phyloP scores from a whole-genome alignment of 2,329 filamentous ascomycete species.

The Delphinella strobiligena region DNA sequence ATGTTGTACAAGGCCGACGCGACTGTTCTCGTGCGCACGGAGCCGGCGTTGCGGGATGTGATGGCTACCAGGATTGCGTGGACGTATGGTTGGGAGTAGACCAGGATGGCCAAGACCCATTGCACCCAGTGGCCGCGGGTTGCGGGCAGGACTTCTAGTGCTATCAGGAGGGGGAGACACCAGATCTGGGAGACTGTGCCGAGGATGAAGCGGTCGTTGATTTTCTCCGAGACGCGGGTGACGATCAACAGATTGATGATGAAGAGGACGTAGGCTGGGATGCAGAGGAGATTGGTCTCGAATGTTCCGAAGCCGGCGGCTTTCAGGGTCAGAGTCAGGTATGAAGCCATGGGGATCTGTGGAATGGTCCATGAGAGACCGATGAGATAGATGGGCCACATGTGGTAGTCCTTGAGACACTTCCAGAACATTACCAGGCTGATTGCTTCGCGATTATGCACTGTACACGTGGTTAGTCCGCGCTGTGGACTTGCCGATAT shows the following conservation, averaged over 20 bases:
- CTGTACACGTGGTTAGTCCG: too few relatives aligned
- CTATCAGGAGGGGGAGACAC: slow-evolving; percentile 28
- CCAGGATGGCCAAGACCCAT: slow-evolving; percentile 26
- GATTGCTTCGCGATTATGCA: slow-evolving; percentile 48
- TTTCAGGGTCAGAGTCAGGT: slow-evolving; percentile 27
- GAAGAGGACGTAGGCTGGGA: slow-evolving; percentile 35
- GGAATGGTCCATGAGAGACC: slow-evolving; percentile 32
- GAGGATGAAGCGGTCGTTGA: slow-evolving; percentile 41
- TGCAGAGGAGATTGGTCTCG: slow-evolving; percentile 29
- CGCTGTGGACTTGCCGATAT: too few relatives aligned
- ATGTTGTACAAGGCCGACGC: slow-evolving; percentile 53
- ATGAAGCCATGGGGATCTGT: slow-evolving; percentile 9
- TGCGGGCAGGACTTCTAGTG: slow-evolving; percentile 22
- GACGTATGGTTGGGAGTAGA: slow-evolving; percentile 29
- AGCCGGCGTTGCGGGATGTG: slow-evolving; percentile 50
- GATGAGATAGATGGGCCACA: slow-evolving; percentile 44
- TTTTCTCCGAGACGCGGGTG: slow-evolving; percentile 36
- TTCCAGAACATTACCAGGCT: slow-evolving; percentile 36
- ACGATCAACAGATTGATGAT: slow-evolving; percentile 38
- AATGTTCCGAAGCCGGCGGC: slow-evolving; percentile 29
- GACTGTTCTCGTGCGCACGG: slow-evolving; percentile 50
- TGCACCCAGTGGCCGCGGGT: slow-evolving; percentile 25
- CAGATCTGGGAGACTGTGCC: slow-evolving; percentile 29
- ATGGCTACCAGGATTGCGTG: slow-evolving; percentile 50
- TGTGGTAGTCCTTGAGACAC: slow-evolving; percentile 42